Evolutionary conservation across 768 basidiomycete species (phyloP).

Genomic region (Leccinum rimulosum): DNA sequence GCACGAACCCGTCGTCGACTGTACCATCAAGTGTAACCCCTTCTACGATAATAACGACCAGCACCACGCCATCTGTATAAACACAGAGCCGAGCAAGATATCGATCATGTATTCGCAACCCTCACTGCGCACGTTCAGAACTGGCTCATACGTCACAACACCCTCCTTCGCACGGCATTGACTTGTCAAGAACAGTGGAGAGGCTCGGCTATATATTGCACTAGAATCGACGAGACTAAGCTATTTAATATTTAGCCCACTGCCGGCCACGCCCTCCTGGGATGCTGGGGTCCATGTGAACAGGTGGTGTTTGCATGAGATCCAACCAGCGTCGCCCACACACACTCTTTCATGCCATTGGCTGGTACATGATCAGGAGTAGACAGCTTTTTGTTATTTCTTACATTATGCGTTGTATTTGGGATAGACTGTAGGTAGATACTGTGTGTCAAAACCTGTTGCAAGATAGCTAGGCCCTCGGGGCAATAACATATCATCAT

Average conservation of each 20-base stretch:
- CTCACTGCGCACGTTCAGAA: constrained; percentile 11
- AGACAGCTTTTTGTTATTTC: constrained; percentile 22
- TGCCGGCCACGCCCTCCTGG: constrained; percentile 10
- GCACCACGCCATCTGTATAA: constrained; percentile 21
- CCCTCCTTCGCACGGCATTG: constrained; percentile 10
- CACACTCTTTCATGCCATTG: constrained; percentile 8
- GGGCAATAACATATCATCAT: constrained; percentile 1
- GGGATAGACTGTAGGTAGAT: constrained; percentile 6
- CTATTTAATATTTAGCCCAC: constrained; percentile 24
- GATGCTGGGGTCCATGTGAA: constrained; percentile 11
- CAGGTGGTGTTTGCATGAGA: constrained; percentile 19
- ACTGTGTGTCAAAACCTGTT: not conserved
- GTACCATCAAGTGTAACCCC: constrained; percentile 15
- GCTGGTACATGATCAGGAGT: constrained; percentile 10
- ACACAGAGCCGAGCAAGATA: constrained; percentile 4
- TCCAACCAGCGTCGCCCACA: constrained; percentile 6
- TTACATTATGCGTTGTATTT: constrained; percentile 21
- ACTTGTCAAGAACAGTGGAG: constrained; percentile 17
- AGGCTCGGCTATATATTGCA: constrained; percentile 23
- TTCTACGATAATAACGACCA: constrained; percentile 22
- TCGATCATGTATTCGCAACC: constrained; percentile 2
- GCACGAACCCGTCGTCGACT: constrained; percentile 21
- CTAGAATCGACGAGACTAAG: constrained; percentile 14
- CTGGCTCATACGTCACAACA: constrained; percentile 5
- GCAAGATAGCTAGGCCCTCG: not conserved